These are phyloP conservation scores for Gliomastix tumulicola DNA, from an alignment of 2,329 filamentous ascomycete species.

Conservation along the genomic window DNA sequence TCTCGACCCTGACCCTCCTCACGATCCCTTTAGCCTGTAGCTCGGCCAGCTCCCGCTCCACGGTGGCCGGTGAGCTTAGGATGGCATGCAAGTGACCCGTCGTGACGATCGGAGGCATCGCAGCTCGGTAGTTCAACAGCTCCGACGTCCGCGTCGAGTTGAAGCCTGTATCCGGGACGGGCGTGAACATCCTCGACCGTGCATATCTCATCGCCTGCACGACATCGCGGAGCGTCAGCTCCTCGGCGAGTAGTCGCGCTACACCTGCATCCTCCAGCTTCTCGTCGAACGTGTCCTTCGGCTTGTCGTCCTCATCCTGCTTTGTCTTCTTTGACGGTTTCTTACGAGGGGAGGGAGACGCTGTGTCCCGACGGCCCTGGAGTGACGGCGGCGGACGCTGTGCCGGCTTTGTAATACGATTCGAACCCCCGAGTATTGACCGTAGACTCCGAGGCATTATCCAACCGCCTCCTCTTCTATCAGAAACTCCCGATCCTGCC, in stretches of 20 bases:
- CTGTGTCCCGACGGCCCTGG: not conserved
- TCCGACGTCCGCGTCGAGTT: constrained; percentile 56
- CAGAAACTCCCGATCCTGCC: too few relatives aligned
- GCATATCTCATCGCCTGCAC: constrained; percentile 60
- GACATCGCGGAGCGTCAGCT: constrained; percentile 52
- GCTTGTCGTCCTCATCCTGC: constrained; percentile 13
- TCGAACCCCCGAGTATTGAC: not conserved
- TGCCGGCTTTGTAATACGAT: not conserved
- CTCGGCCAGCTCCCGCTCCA: constrained; percentile 61
- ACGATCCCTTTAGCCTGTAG: constrained; percentile 50
- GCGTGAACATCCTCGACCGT: constrained; percentile 54
- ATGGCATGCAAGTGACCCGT: constrained; percentile 60
- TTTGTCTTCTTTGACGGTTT: constrained; percentile 4
- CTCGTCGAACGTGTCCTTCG: constrained; percentile 26
- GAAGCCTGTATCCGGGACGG: constrained; percentile 58
- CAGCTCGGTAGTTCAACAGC: constrained; percentile 52
- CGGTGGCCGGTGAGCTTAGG: constrained; percentile 52
- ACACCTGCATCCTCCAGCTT: constrained; percentile 55
- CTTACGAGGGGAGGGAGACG: constrained; percentile 15
- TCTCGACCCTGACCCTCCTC: constrained; percentile 56
- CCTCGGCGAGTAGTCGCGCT: constrained; percentile 44
- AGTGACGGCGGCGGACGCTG: not conserved
- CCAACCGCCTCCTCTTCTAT: too few relatives aligned
- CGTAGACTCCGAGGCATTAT: not conserved
- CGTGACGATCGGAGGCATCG: constrained; percentile 58